Evolutionary conservation across 2,329 filamentous ascomycete genomes (phyloP), one percentile per base, ranked within the genome.

Genomic region (Dactylella cylindrospora): DNA sequence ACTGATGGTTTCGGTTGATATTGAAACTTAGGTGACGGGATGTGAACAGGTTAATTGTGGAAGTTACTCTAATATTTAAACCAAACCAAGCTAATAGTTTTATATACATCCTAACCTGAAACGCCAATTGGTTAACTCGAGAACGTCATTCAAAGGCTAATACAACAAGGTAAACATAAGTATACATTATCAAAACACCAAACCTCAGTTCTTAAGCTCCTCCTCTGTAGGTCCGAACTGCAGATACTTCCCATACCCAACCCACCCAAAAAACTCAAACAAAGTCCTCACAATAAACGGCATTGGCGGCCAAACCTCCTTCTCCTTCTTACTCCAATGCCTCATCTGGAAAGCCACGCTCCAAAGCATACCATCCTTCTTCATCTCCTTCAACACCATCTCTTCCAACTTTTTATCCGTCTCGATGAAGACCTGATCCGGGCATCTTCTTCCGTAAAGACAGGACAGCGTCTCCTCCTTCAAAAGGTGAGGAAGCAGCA

Each of bases 381-480:
- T 66, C 31, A 53, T 40, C 31, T 65, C 53, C 5, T 53, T 38
- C 13, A 49, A 45, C 2, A 54, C 49, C 2, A 31, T 50, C 9
- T 62, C 53, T n/a, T 62, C 13, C 3, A 65, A 50, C 26, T 39
- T 51, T 31, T 57, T 45, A 9, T 66, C 59, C 10, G 52, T 40
- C 3, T 52, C 54, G 9, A 61, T 20, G 15, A 53, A 50, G 6
- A 62, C 50, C 1, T 35, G 15, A 2, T 43, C 15, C 12, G 65
- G 65, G 20, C 49, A 44, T 17, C 65, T 26, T 26, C 65, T 47
- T 9, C 31, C 60, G 43, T 65, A 66, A 13, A 49, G 35, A 31
- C 57, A 61, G 1, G 31, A 38, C 12, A 66, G 17, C 19, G 60
- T 65, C 46, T 66, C 65, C 19, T 66, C 65, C 22, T 66, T 66